phyloP scores from a whole-genome alignment of 2,329 filamentous ascomycete species.

The Sclerotinia borealis region DNA sequence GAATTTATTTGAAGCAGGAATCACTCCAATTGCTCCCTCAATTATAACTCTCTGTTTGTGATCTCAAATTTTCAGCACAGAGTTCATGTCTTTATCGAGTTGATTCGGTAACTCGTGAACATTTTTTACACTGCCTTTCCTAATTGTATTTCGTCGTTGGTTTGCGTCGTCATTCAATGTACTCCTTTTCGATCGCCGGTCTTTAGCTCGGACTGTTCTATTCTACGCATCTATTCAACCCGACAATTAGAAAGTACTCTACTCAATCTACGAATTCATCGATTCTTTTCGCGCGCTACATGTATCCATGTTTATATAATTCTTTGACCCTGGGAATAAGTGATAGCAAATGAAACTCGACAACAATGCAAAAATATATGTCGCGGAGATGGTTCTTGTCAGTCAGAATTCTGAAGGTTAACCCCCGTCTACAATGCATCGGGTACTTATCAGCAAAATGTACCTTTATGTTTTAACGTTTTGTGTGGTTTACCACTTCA shows the following conservation, averaged over 20 bases:
- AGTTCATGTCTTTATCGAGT: background rate
- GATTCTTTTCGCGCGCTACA: background rate
- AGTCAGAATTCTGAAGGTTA: background rate
- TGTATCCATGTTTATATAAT: background rate
- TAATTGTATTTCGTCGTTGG: background rate
- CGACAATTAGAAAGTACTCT: background rate
- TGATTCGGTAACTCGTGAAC: background rate
- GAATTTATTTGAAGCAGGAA: background rate
- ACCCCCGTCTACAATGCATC: background rate
- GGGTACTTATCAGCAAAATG: background rate
- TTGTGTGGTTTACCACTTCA: background rate
- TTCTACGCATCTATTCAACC: background rate
- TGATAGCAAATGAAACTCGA: background rate
- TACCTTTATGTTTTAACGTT: background rate
- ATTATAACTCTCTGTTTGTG: background rate
- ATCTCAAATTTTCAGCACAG: background rate
- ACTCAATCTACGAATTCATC: background rate
- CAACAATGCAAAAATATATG: background rate
- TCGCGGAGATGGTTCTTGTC: background rate
- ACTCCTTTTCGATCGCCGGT: background rate
- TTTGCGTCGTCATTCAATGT: background rate
- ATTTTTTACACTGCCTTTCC: background rate
- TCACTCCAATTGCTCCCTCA: background rate
- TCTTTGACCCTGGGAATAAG: background rate
- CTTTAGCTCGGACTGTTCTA: too few species aligned